These are phyloP conservation scores for Breynia disticha DNA, from an alignment of 441 rosid genomes.

Conservation along the genomic window DNA sequence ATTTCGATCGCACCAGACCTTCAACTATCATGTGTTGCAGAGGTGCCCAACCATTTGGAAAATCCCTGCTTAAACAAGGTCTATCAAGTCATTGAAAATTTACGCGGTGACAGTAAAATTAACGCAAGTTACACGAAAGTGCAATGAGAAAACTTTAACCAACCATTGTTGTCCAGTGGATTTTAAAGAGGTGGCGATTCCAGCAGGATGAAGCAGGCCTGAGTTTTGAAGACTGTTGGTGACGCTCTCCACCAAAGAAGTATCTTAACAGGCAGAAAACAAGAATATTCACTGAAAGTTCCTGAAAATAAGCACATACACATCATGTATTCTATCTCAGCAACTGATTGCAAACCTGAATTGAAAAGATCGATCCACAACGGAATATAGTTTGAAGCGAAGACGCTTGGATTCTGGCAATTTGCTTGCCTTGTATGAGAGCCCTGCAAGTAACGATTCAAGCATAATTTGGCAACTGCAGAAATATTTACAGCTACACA, in stretches of 20 bases:
- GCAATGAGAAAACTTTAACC: conserved; percentile 1
- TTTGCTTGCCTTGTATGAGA: conserved; percentile 40
- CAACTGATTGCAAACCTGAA: conserved; percentile 38
- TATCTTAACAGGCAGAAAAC: conserved; percentile 29
- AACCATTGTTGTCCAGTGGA: conserved; percentile 79
- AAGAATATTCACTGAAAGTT: conserved; percentile 6
- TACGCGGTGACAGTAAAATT: neutral
- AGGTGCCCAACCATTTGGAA: conserved; percentile 94
- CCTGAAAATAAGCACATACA: too few relatives aligned
- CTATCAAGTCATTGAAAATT: neutral
- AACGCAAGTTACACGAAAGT: neutral
- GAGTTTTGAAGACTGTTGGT: conserved; percentile 42
- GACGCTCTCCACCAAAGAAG: conserved; percentile 41
- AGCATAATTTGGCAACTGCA: neutral
- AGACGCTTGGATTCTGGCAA: conserved; percentile 52
- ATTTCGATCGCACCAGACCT: conserved; percentile 55
- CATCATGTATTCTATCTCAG: too few relatives aligned
- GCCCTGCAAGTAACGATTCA: conserved; percentile 28
- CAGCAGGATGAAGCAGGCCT: conserved; percentile 54
- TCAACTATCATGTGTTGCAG: conserved; percentile 82
- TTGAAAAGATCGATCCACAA: conserved; percentile 61
- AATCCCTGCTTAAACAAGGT: conserved; percentile 50
- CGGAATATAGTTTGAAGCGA: conserved; percentile 79
- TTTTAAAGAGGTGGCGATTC: conserved; percentile 63
- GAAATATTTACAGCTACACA: neutral